Conservation (phyloP, 352 stramenopile genomes). For the Phytopythium aichiense region DNA sequence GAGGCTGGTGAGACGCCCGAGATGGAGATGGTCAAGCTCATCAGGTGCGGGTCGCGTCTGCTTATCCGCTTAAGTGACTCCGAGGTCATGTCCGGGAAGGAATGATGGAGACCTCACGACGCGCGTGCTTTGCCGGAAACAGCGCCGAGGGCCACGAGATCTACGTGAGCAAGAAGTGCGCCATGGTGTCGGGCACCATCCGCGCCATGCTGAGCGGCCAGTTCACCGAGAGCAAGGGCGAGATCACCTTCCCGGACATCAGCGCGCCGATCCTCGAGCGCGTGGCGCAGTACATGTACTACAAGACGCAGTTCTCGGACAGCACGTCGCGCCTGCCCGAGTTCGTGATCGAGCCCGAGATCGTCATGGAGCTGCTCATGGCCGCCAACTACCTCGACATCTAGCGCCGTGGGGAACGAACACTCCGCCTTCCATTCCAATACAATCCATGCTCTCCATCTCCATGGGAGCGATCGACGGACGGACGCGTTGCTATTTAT, state of each 20-base stretch:
- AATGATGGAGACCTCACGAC: background rate
- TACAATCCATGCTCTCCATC: background rate
- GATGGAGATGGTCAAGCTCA: slow-evolving; percentile 79
- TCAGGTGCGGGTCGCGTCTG: slow-evolving; percentile 37
- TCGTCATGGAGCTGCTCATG: slow-evolving; percentile 97
- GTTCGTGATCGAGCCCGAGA: slow-evolving; percentile 98
- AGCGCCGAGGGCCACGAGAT: slow-evolving; percentile 95
- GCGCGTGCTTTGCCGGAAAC: no score
- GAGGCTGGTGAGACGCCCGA: slow-evolving; percentile 32
- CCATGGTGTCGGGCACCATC: slow-evolving; percentile 95
- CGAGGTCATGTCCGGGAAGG: no score
- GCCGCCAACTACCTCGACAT: slow-evolving; percentile 97
- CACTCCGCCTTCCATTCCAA: background rate
- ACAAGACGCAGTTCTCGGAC: slow-evolving; percentile 96
- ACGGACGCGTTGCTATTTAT: slow-evolving; percentile 2
- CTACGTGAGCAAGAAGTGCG: slow-evolving; percentile 92
- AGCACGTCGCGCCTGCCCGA: slow-evolving; percentile 94
- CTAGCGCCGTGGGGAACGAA: slow-evolving; percentile 18
- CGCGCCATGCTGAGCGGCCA: slow-evolving; percentile 95
- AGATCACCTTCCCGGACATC: slow-evolving; percentile 98
- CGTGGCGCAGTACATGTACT: slow-evolving; percentile 98
- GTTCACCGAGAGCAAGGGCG: slow-evolving; percentile 91
- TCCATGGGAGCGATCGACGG: background rate
- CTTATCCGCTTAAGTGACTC: no score
- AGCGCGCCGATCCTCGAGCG: slow-evolving; percentile 96